Evolutionary conservation across 1,284 basidiomycete species (phyloP).

Genomic region (Schizopora paradoxa): DNA sequence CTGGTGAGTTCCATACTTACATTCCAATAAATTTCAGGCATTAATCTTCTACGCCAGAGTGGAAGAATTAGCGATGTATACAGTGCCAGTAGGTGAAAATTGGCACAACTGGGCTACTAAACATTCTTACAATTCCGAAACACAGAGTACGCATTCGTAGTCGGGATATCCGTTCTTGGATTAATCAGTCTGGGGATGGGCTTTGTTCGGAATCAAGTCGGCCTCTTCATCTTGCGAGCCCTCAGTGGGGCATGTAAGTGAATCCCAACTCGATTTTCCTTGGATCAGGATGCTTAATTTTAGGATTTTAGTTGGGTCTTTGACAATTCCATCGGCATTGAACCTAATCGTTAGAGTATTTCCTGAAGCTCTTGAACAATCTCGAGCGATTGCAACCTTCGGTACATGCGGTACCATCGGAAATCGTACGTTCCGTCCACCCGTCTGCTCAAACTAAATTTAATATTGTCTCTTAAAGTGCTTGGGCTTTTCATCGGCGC

Average conservation of each 20-base stretch:
- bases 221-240: conserved; percentile 38
- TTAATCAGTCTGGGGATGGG: conserved; percentile 35
- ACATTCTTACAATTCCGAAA: conserved; percentile 14
- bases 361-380: conserved; percentile 39
- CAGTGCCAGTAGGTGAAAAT: conserved; percentile 27
- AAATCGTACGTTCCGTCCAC: conserved; percentile 29
- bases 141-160: conserved; percentile 25
- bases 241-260: conserved; percentile 36
- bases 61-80: conserved; percentile 33
- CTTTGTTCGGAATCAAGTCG: conserved; percentile 37
- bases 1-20: conserved; percentile 27
- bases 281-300: neutral
- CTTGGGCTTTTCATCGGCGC: conserved; percentile 37
- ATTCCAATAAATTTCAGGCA: neutral
- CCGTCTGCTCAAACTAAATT: neutral
- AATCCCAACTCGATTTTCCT: neutral
- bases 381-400: conserved; percentile 40
- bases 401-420: conserved; percentile 41
- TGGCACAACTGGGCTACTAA: neutral
- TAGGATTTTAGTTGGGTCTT: conserved; percentile 1
- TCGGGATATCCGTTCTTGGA: conserved; percentile 34
- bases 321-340: conserved; percentile 27
- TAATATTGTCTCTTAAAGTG: conserved; percentile 1
- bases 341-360: conserved; percentile 42
- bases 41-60: conserved; percentile 29